Conservation (phyloP, 495 filamentous ascomycete genomes). For the Trichoderma orchidacearum region DNA sequence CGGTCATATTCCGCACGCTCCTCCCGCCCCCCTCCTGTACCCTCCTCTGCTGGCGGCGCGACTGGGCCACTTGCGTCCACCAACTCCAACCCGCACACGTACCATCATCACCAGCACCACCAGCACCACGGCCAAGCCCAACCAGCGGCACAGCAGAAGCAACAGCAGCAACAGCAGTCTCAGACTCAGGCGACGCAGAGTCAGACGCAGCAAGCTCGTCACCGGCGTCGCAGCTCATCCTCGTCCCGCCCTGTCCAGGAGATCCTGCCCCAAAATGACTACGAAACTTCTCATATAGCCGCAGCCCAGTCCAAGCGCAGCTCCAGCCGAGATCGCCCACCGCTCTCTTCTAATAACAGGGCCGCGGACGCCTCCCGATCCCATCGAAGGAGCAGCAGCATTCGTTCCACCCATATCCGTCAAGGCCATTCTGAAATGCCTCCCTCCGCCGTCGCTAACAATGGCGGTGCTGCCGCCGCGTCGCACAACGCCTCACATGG, state of each 20-base stretch:
- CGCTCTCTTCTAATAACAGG: conserved; percentile 10
- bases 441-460: conserved; percentile 29
- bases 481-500: conserved; percentile 27
- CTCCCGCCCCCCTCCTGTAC: conserved; percentile 1
- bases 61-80: not conserved
- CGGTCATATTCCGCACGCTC: conserved; percentile 1
- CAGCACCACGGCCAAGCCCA: conserved; percentile 8
- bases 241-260: conserved; percentile 22
- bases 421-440: conserved; percentile 36
- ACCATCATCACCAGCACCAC: conserved; percentile 5
- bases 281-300: conserved; percentile 27
- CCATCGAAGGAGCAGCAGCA: conserved; percentile 28
- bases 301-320: conserved; percentile 20
- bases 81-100: conserved; percentile 7
- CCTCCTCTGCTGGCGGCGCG: not conserved
- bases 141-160: not conserved
- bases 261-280: conserved; percentile 20
- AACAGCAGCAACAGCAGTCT: not conserved
- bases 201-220: conserved; percentile 3
- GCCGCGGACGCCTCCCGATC: conserved; percentile 27
- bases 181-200: not conserved
- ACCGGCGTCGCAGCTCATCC: conserved; percentile 19
- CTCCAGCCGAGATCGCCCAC: conserved; percentile 25
- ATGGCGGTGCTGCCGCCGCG: conserved; percentile 30
- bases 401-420: conserved; percentile 12